Percentiles rank a stretch among this genome's conserved stretches.
phyloP scores from a whole-genome alignment of 1,139 yeast species.

The Hyphopichia burtonii region DNA sequence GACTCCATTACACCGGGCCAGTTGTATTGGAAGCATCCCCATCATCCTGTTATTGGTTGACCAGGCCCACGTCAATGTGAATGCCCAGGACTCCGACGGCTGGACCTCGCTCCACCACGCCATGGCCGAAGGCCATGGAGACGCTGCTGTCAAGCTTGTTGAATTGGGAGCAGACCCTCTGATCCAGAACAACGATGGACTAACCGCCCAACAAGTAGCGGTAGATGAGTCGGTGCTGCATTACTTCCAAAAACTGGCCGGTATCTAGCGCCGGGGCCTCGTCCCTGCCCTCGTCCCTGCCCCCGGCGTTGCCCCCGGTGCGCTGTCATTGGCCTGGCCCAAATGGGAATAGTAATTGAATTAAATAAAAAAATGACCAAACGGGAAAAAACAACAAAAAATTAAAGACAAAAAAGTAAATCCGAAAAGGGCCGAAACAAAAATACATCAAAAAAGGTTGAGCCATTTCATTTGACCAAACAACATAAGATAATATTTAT shows the following conservation, averaged over 20 bases:
- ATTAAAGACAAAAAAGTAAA: background rate
- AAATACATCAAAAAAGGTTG: too few relatives aligned
- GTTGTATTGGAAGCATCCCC: slow-evolving; percentile 67
- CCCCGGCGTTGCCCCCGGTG: too few relatives aligned
- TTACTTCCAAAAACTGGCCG: slow-evolving; percentile 1
- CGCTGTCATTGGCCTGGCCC: too few relatives aligned
- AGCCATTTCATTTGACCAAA: too few relatives aligned
- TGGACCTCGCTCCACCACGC: slow-evolving; percentile 94
- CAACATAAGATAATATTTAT: too few relatives aligned
- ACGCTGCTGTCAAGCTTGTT: slow-evolving; percentile 62
- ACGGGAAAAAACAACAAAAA: background rate
- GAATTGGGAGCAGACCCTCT: slow-evolving; percentile 66
- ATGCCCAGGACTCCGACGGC: slow-evolving; percentile 66
- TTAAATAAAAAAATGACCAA: slow-evolving; percentile 4
- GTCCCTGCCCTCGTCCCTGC: too few relatives aligned
- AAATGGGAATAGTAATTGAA: too few relatives aligned
- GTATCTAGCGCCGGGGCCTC: too few relatives aligned
- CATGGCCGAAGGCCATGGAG: slow-evolving; percentile 87
- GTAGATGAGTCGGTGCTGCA: slow-evolving; percentile 53
- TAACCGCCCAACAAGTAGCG: slow-evolving; percentile 60
- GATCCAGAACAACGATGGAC: slow-evolving; percentile 50
- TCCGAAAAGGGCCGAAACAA: too few relatives aligned
- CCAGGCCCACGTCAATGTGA: slow-evolving; percentile 61
- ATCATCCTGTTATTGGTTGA: slow-evolving; percentile 51
- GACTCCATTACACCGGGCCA: slow-evolving; percentile 80